Conservation (phyloP, 192 early-diverging fungal species). For the Backusella tarrabulga region DNA sequence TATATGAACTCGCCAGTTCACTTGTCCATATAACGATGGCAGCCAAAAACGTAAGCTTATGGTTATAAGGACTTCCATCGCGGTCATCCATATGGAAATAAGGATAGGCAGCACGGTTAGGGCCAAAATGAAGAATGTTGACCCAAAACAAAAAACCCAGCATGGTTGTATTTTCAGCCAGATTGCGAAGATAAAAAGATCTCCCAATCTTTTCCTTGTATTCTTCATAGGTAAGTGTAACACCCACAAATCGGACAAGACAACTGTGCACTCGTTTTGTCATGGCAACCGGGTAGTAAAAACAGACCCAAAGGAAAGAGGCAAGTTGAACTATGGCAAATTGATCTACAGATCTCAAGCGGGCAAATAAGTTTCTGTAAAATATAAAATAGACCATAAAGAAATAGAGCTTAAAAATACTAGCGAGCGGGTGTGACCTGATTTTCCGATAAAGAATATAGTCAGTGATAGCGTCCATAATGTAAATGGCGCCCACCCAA, state of each 20-base stretch:
- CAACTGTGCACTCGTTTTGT: conserved; percentile 50
- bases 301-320: conserved; percentile 71
- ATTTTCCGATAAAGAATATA: conserved; percentile 65
- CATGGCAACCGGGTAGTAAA: conserved; percentile 75
- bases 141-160: conserved; percentile 73
- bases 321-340: conserved; percentile 65
- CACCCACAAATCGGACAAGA: conserved; percentile 52
- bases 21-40: conserved; percentile 63
- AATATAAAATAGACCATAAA: conserved; percentile 84
- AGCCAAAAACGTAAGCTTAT: conserved; percentile 57
- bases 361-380: conserved; percentile 75
- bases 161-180: conserved; percentile 78
- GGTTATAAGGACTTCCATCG: conserved; percentile 45
- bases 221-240: conserved; percentile 61
- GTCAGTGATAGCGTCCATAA: conserved; percentile 62
- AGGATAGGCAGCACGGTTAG: conserved; percentile 64
- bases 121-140: conserved; percentile 67
- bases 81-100: conserved; percentile 67
- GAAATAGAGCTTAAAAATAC: conserved; percentile 73
- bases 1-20: conserved; percentile 61
- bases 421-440: conserved; percentile 65
- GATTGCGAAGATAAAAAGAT: conserved; percentile 68
- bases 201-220: conserved; percentile 69
- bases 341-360: conserved; percentile 65
- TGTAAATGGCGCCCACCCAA: conserved; percentile 68